Evolutionary conservation across 345 rosid genomes (phyloP).

Genomic region (Citrus sp.): DNA sequence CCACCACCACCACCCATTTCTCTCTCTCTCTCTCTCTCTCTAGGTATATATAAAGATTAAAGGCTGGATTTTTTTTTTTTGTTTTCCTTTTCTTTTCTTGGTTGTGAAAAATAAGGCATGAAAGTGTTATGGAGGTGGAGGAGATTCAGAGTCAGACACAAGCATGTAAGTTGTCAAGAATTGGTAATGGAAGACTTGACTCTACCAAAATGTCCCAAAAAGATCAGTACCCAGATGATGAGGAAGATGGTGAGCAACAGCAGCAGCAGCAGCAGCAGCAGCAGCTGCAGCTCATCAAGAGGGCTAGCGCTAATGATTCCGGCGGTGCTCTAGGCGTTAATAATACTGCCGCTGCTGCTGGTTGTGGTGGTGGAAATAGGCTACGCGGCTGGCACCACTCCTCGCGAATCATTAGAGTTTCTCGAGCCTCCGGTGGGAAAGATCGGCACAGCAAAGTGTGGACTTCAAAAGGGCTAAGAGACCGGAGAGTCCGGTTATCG

Average conservation of each 20-base stretch:
- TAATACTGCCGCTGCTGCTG: neutral
- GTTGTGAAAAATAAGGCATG: constrained; percentile 52
- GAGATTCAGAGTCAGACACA: constrained; percentile 68
- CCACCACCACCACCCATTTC: constrained; percentile 28
- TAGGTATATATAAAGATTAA: neutral
- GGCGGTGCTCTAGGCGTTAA: constrained; percentile 22
- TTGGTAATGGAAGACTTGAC: constrained; percentile 43
- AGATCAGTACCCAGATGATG: constrained; percentile 46
- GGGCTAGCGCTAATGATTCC: constrained; percentile 19
- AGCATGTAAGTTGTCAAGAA: constrained; percentile 54
- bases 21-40: neutral
- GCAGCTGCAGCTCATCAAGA: constrained; percentile 26
- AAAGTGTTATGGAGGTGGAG: constrained; percentile 66
- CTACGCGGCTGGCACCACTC: constrained; percentile 69
- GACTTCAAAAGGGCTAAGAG: constrained; percentile 89
- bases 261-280: neutral
- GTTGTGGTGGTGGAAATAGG: constrained; percentile 21
- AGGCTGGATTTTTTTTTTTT: constrained; percentile 6
- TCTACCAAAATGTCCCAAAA: constrained; percentile 34
- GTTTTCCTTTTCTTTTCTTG: constrained; percentile 16
- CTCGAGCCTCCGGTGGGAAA: constrained; percentile 94
- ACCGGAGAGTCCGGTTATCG: constrained; percentile 86
- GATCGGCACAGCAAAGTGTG: constrained; percentile 98
- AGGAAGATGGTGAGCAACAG: constrained; percentile 40
- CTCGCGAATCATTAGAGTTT: constrained; percentile 91